Evolutionary conservation across 1,284 basidiomycete genomes (phyloP), one percentile per base, ranked within the genome.

Genomic region (Pholiota adiposa): DNA sequence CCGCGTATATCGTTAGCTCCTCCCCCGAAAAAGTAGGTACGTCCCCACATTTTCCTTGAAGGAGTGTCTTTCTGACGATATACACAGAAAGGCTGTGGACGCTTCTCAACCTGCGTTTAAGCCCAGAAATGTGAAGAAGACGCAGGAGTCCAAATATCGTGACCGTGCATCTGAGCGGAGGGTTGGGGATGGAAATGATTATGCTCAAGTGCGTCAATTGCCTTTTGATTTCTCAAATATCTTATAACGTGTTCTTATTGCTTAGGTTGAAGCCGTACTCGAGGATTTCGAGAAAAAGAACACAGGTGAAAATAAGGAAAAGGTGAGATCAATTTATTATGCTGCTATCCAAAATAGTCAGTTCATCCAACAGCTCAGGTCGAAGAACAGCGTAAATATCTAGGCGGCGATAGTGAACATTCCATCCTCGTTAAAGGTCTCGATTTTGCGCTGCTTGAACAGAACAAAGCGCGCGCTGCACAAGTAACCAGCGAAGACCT

Each of bases 341-440:
- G 33, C 38, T 25, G 18, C 38, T 34, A 51, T 7, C 18, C 29
- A 27, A 25, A 21, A 18, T 29, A 40, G 5, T 6, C 8, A 87
- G 77, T 27, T 34, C 50, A 36, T 23, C 41, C 11, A 50, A 16
- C 11, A 16, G 14, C 11, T 14, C 41, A 65, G 63, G 56, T 95
- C 16, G 92, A 94, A 56, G 83, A 87, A 59, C 86, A 93, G 70
- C 83, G 94, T 46, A 81, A 81, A 48, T 94, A 93, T 72, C 83
- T 96, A 1, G 94, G 94, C n/a, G 94, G 94, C 34, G 94, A 97
- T 72, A 85, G 87, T 43, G 84, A 89, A 56, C 93, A 96, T 72
- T 88, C 91, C 2, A 85, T 96, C 49, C 84, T 96, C 3, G 93
- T 96, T 41, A 96, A 94, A 68, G 93, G 95, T n/a, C 86, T 97